Percentiles rank a stretch among this genome's conserved stretches.
Evolutionary conservation across 2,329 filamentous ascomycete genomes (phyloP).

Genomic region (Pseudogymnoascus sp.): DNA sequence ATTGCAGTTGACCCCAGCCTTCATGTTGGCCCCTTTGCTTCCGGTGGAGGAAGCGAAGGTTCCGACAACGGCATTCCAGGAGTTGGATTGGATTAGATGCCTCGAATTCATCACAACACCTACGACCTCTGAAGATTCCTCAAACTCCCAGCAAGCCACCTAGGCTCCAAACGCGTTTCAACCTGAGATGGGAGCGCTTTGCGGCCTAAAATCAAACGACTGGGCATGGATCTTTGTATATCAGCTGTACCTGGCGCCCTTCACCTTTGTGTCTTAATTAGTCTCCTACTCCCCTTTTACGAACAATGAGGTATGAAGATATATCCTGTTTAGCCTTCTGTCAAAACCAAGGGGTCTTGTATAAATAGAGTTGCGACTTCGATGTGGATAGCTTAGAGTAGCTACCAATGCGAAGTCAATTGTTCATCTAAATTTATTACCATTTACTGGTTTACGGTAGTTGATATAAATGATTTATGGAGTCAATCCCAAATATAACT

Average conservation of each 20-base stretch:
- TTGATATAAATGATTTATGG: not conserved
- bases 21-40: slow-evolving; percentile 43
- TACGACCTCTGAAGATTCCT: slow-evolving; percentile 4
- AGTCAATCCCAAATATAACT: not conserved
- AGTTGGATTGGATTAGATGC: slow-evolving; percentile 26
- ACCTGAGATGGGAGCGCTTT: not conserved
- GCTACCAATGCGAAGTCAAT: slow-evolving; percentile 1
- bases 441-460: not conserved
- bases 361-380: slow-evolving; percentile 7
- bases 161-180: not conserved
- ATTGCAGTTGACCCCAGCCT: slow-evolving; percentile 80
- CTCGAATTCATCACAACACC: not conserved
- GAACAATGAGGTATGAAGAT: slow-evolving; percentile 6
- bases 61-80: slow-evolving; percentile 25
- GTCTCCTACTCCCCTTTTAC: slow-evolving; percentile 15
- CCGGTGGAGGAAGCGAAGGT: slow-evolving; percentile 18
- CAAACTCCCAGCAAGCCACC: not conserved
- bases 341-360: slow-evolving; percentile 5
- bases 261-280: slow-evolving; percentile 14
- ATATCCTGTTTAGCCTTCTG: slow-evolving; percentile 8
- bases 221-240: slow-evolving; percentile 22
- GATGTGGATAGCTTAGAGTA: slow-evolving; percentile 2
- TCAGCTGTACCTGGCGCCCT: slow-evolving; percentile 17
- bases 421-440: not conserved
- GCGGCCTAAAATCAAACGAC: not conserved